Percentiles rank a stretch among this genome's conserved stretches.
phyloP scores from a whole-genome alignment of 805 yeast genomes.

The Komagataella phaffii region DNA sequence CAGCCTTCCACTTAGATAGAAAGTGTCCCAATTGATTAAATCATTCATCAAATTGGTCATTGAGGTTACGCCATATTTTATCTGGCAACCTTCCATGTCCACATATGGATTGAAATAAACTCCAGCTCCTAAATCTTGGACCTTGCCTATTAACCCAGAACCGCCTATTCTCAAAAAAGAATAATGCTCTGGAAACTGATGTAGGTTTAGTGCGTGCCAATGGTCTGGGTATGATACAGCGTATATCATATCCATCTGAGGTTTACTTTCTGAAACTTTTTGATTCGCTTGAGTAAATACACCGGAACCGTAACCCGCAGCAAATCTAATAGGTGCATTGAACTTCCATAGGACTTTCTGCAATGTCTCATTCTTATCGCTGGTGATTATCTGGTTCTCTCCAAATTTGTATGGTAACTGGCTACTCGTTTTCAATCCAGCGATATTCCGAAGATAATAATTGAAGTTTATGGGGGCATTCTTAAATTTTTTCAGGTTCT shows the following conservation, averaged over 20 bases:
- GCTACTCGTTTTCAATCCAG: conserved; percentile 18
- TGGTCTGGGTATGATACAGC: conserved; percentile 62
- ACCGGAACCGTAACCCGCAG: conserved; percentile 94
- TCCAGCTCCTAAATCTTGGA: conserved; percentile 74
- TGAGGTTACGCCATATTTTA: conserved; percentile 83
- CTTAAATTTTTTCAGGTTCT: conserved; percentile 15
- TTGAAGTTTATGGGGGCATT: conserved; percentile 19
- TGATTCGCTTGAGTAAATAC: conserved; percentile 64
- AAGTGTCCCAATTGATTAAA: conserved; percentile 69
- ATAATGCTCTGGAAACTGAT: conserved; percentile 62
- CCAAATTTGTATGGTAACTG: conserved; percentile 47
- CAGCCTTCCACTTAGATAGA: conserved; percentile 83
- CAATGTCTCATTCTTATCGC: conserved; percentile 28
- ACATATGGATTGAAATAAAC: conserved; percentile 91
- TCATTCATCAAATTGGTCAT: conserved; percentile 49
- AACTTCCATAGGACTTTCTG: conserved; percentile 39
- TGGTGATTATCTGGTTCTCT: conserved; percentile 38
- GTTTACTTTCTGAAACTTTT: conserved; percentile 20
- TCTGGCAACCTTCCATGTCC: conserved; percentile 23
- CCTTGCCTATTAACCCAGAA: conserved; percentile 35
- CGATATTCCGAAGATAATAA: conserved; percentile 17
- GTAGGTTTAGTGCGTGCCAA: conserved; percentile 68
- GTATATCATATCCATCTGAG: conserved; percentile 79
- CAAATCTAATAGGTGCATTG: conserved; percentile 59
- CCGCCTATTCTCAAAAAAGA: conserved; percentile 56